Percentiles rank a stretch among this genome's conserved stretches.
These are phyloP conservation scores for Diversispora epigaea DNA, from an alignment of 192 early-diverging fungal genomes.

Conservation along the genomic window DNA sequence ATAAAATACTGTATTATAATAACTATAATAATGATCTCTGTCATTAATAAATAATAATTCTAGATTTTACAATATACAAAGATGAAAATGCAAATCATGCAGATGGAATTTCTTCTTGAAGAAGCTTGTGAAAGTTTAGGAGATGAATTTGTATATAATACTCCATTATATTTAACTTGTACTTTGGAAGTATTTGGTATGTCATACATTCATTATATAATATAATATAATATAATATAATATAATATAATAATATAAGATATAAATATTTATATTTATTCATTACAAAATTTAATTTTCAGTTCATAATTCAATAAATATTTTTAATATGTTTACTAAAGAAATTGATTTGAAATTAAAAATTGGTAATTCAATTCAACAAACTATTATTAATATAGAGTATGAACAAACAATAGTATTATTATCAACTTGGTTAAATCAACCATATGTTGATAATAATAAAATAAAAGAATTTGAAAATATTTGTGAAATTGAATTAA, in stretches of 20 bases:
- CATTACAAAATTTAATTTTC: neutral
- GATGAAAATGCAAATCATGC: constrained; percentile 44
- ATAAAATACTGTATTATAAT: neutral
- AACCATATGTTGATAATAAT: constrained; percentile 38
- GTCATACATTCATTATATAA: neutral
- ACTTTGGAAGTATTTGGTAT: constrained; percentile 42
- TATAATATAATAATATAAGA: neutral
- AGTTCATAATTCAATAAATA: constrained; percentile 14
- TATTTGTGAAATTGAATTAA: constrained; percentile 39
- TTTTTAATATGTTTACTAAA: constrained; percentile 23
- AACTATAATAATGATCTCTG: neutral
- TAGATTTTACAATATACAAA: constrained; percentile 44
- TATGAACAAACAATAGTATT: constrained; percentile 45
- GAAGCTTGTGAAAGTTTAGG: constrained; percentile 44
- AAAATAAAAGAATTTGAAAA: constrained; percentile 41
- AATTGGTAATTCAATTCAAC: neutral
- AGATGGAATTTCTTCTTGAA: constrained; percentile 42
- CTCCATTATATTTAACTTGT: constrained; percentile 40
- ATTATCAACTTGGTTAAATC: constrained; percentile 48
- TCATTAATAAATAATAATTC: neutral
- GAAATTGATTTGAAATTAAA: constrained; percentile 26
- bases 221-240: neutral
- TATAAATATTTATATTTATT: neutral
- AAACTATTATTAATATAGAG: constrained; percentile 9
- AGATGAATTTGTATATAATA: constrained; percentile 37